Evolutionary conservation across 306 rosid genomes (phyloP), one percentile per base, ranked within the genome.

Genomic region (Sechiopsis laciniata): DNA sequence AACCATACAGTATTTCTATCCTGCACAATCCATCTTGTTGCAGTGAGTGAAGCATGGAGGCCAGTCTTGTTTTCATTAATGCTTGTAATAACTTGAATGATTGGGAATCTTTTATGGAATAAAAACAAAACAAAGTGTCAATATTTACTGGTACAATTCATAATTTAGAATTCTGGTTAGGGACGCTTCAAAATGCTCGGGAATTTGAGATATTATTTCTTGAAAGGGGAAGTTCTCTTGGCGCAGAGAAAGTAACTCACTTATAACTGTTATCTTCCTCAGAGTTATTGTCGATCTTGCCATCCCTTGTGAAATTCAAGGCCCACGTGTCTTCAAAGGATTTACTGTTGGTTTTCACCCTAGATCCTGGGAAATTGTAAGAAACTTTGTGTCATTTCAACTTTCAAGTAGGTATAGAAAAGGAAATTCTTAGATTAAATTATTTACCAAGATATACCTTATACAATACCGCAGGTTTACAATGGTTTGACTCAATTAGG

Each of bases 261-360:
- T 70, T 77, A 74, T 76, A 48, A 50, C 75, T 62, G 76, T 83
- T 80, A 59, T 63, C 60, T 80, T 45, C 76, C 64, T 72, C 92
- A 94, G 99, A 80, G 97, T 88, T 79, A 32, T 84, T 72, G 85
- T 84, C 52, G 96, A 94, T 53, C 95, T 94, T 17, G 87, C 97
- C 71, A 82, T 94, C 75, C 83, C 83, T 42, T 94, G 99, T 66
- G 91, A 83, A 82, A 77, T 83, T 61, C 85, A 91, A 46, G 95
- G 99, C 75, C 92, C 92, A 55, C 86, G 81, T 24, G 84, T 91
- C 29, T 94, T 90, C 78, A 85, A 81, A 87, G 99, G 99, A 67
- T 89, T 88, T 83, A 91, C 96, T 55, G 92, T 89, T 81, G 99
- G 99, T 67, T 91, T 94, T 83, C 97, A 94, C 83, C 99, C 97